Evolutionary conservation across 139 green algal species (phyloP).

Genomic region (Micractinium sp.): DNA sequence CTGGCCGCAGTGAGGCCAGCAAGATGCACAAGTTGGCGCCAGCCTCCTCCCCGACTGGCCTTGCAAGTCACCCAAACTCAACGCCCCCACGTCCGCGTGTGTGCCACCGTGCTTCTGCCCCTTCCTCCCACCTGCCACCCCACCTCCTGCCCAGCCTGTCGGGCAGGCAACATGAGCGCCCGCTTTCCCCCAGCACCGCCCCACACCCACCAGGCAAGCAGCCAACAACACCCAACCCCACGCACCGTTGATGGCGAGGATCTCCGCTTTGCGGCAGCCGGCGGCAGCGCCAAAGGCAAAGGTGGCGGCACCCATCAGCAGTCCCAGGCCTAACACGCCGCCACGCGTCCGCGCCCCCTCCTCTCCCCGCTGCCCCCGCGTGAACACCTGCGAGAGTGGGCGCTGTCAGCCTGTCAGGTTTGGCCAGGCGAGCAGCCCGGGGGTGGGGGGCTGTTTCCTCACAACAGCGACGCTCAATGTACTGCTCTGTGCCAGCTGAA

Average conservation of each 20-base stretch:
- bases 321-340: constrained; percentile 67
- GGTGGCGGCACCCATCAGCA: constrained; percentile 71
- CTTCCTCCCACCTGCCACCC: not conserved
- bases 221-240: not conserved
- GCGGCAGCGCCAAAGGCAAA: constrained; percentile 64
- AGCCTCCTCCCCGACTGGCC: no score
- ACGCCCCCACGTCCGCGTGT: no score
- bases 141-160: not conserved
- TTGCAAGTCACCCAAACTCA: no score
- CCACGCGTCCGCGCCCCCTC: constrained; percentile 50
- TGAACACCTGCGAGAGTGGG: constrained; percentile 65
- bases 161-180: not conserved
- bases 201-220: not conserved
- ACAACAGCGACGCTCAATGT: no score
- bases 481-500: no score
- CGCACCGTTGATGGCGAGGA: constrained; percentile 87
- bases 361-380: constrained; percentile 28
- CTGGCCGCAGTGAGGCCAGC: no score
- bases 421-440: no score
- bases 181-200: not conserved
- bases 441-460: no score
- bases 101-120: not conserved
- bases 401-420: no score
- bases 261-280: constrained; percentile 77
- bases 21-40: no score